Evolutionary conservation across 192 early-diverging fungal genomes (phyloP), one percentile per base, ranked within the genome.

Genomic region (Umbelopsis sp.): DNA sequence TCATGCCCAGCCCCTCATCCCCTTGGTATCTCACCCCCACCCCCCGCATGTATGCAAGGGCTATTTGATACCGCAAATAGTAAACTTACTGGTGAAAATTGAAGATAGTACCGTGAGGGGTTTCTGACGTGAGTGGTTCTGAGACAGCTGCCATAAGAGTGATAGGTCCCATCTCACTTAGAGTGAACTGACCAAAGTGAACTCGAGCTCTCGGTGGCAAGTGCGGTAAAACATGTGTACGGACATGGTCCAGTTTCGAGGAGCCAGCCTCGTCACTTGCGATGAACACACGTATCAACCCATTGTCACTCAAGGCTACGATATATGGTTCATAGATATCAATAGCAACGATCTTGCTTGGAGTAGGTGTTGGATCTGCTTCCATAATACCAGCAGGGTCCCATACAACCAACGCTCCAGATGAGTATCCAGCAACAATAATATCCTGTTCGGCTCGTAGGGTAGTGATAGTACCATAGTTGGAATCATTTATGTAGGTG

Each of bases 51-150:
- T 2, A 21, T 41, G 38, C 38, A 41, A 41, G 38, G 38, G 38
- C 38, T 11, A 9, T 47, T 9, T 47, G 2, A 16, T 47, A 12
- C 45, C 45, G 3, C 20, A 2, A 17, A 32, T 62, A 8, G 26
- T 4, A 62, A 44, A 68, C 66, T 14, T 68, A 45, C 66, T 68
- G 66, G 21, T 68, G 66, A n/a, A 68, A 68, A 17, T 68, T 68
- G 66, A 68, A 68, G 41, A 68, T 68, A 17, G 66, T 68, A 14
- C 66, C 66, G 2, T 68, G 45, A 14, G 66, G 66, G 14, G 66
- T 49, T 32, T 68, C 66, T 29, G 44, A 45, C 5, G 66, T 68
- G 17, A 68, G 31, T 6, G 66, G 66, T 36, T 68, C 66, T n/a
- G 66, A 68, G 0, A 68, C 66, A 44, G 66, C 66, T 7, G 66